Evolutionary conservation across 306 rosid genomes (phyloP).

Genomic region (Quercus mongolica): DNA sequence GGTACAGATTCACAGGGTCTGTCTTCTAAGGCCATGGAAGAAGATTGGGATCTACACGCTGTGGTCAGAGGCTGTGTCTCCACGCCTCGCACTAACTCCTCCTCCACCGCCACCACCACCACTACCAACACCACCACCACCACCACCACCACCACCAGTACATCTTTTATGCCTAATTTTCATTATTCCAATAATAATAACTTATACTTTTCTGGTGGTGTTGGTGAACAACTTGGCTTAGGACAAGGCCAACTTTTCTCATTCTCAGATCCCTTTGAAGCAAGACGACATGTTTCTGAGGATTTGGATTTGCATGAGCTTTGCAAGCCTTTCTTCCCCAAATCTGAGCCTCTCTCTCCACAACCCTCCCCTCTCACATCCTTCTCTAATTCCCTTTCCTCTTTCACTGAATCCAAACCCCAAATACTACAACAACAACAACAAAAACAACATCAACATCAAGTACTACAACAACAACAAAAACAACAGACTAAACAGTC

Average conservation of each 20-base stretch:
- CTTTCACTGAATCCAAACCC: conserved; percentile 28
- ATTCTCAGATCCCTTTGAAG: conserved; percentile 45
- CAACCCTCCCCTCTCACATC: conserved; percentile 21
- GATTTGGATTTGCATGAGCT: conserved; percentile 86
- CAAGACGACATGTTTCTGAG: conserved; percentile 32
- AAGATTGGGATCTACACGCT: conserved; percentile 94
- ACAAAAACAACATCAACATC: conserved; percentile 20
- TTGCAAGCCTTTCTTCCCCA: conserved; percentile 76
- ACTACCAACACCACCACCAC: background rate
- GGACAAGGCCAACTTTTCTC: conserved; percentile 25
- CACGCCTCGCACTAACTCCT: conserved; percentile 19
- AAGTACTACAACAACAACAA: conserved; percentile 30
- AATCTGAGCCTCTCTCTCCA: conserved; percentile 37
- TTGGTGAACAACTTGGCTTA: conserved; percentile 8
- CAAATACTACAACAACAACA: conserved; percentile 36
- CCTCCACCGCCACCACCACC: background rate
- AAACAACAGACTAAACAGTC: conserved; percentile 35
- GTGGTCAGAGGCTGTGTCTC: conserved; percentile 78
- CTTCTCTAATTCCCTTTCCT: conserved; percentile 19
- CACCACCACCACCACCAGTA: background rate
- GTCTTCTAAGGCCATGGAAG: conserved; percentile 48
- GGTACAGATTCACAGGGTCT: conserved; percentile 41
- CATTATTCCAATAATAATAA: background rate
- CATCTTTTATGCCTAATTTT: conserved; percentile 16
- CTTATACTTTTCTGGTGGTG: conserved; percentile 22